These are phyloP conservation scores for Clarireedia paspali DNA, from an alignment of 2,329 filamentous ascomycete species.

Conservation along the genomic window DNA sequence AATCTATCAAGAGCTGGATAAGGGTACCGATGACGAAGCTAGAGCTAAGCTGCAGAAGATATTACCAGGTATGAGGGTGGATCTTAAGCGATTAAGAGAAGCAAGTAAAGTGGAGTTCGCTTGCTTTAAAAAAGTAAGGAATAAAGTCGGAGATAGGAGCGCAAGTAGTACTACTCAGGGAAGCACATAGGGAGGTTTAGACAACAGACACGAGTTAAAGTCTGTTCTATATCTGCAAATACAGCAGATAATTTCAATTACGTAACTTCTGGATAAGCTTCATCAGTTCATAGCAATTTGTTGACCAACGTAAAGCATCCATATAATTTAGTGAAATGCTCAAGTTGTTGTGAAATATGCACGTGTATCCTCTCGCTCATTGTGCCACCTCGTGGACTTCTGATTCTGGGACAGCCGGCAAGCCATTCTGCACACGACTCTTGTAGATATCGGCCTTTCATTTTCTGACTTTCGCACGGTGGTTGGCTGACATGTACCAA, in stretches of 20 bases:
- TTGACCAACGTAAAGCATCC: too few species aligned
- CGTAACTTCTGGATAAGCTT: too few species aligned
- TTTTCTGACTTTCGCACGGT: not conserved
- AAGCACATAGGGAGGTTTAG: not conserved
- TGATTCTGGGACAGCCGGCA: not conserved
- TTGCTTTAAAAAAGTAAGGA: slow-evolving; percentile 59
- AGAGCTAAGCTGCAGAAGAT: slow-evolving; percentile 74
- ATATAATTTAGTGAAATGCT: too few species aligned
- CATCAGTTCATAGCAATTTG: too few species aligned
- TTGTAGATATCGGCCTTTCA: not conserved
- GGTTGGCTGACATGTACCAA: not conserved
- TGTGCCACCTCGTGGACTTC: too few species aligned
- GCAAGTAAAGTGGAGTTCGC: slow-evolving; percentile 78
- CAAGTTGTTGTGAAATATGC: too few species aligned
- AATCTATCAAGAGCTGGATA: slow-evolving; percentile 87
- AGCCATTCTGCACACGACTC: not conserved
- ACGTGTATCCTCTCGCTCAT: too few species aligned
- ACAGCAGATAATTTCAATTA: too few species aligned
- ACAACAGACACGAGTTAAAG: too few species aligned
- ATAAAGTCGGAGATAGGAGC: slow-evolving; percentile 6
- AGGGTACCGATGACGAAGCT: slow-evolving; percentile 81
- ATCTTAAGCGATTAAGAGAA: slow-evolving; percentile 77
- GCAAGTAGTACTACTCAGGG: not conserved
- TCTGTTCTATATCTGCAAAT: too few species aligned
- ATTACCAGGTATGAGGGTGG: slow-evolving; percentile 78